Base-by-base conservation (phyloP, 2,329 filamentous ascomycete genomes). In the Scedosporium dehoogii region DNA sequence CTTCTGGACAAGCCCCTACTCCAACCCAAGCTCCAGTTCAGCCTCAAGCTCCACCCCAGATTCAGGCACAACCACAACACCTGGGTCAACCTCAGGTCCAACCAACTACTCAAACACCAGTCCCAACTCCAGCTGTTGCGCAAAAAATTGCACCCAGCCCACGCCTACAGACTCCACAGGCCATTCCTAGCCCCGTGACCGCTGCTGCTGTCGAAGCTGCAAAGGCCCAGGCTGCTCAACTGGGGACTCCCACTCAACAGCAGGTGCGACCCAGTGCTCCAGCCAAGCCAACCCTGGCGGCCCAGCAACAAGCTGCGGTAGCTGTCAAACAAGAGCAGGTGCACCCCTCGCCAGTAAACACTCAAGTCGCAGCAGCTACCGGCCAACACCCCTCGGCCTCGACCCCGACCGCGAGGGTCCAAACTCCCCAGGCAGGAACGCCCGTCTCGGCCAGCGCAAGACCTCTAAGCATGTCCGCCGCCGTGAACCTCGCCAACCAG, bases 401-500 rank as follows among this genome's bases (percentile, higher is more conserved):
- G 62, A 80, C 80, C 6, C 80, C 81, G 23, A 81, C 79, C 3
- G 74, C 75, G 7, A 78, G 81, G 59, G 73, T 80, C 5, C 78
- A 78, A 63, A 82, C 81, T 9, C 78, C 81, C 2, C 81, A 84
- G 63, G 70, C 73, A 1, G 74, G 75, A 3, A 75, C 74, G 1
- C 72, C 76, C 7, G 73, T 73, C 53, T 75, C 72, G 9, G 72
- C 71, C 9, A 69, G 73, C 56, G 72, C 77, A 1, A 73, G 75
- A 16, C 74, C 80, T 2, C 73, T 81, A 33, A 79, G 75, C 29
- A 79, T 82, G 68, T 78, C 79, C 16, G 79, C 75, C 53, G 80
- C 79, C n/a, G 75, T 82, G 66, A 77, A 73, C 61, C 72, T 78
- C 29, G 79, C 78, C n/a, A 80, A 78, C 65, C 77, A 77, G 69